A percentile compares a stretch with the other conserved stretches of the same genome.
These are phyloP conservation scores for Rhodomyrtus psidioides DNA, from an alignment of 441 rosid genomes.

Conservation along the genomic window DNA sequence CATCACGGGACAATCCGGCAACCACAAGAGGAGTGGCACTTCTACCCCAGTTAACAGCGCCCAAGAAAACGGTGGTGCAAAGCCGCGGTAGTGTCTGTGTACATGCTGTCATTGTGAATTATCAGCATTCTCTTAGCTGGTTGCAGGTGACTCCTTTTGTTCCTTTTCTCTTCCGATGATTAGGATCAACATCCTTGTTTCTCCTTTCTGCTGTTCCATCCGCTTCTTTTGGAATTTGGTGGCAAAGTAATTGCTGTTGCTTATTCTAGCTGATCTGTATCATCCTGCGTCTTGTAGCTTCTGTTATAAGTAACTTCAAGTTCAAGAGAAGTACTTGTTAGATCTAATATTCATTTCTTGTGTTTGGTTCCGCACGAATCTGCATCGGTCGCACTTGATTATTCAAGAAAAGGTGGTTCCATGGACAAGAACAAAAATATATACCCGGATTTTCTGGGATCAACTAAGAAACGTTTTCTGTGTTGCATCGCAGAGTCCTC, in stretches of 20 bases:
- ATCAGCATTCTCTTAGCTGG: neutral
- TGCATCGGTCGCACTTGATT: neutral
- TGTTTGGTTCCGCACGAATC: neutral
- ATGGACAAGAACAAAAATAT: neutral
- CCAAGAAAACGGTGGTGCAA: slow-evolving; percentile 69
- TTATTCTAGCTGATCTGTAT: neutral
- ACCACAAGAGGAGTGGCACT: slow-evolving; percentile 40
- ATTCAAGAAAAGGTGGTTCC: neutral
- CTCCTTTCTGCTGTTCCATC: neutral
- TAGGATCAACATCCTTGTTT: neutral
- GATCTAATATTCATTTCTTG: neutral
- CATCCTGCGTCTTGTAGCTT: neutral
- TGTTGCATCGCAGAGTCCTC: neutral
- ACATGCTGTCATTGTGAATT: neutral
- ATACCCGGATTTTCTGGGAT: neutral
- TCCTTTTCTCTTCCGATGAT: neutral
- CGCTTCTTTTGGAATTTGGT: neutral
- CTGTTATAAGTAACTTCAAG: neutral
- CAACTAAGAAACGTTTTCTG: neutral
- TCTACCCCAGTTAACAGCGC: slow-evolving; percentile 52
- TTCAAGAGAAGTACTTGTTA: neutral
- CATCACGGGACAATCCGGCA: slow-evolving; percentile 70
- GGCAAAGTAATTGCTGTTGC: neutral
- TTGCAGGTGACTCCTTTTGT: too few species aligned
- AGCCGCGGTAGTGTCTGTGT: slow-evolving; percentile 14